Base-by-base conservation (phyloP, 306 rosid genomes). In the Malus sylvestris region DNA sequence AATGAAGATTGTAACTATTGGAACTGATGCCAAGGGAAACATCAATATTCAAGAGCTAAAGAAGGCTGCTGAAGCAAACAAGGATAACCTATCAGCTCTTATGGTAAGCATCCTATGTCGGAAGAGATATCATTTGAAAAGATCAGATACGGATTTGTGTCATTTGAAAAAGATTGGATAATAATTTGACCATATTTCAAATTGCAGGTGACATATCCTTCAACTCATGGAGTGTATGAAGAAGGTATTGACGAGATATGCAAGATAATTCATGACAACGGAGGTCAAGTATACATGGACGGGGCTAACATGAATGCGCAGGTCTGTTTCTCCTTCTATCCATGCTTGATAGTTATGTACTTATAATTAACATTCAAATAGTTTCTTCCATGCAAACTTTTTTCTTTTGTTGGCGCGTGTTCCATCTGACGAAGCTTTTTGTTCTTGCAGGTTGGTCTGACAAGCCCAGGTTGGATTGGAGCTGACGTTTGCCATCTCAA, bases 401-500 rank as follows among this genome's bases (percentile, higher is more conserved):
- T 62, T 62, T 62, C 8, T 27, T 62, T 29, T 62, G 42, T 6
- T 64, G 44, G 45, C 15, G 0, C 51, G 27, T 49, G n/a, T 60
- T 51, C 58, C 68, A 65, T 77, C 63, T 71, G 61, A 73, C 30
- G 33, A 42, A 62, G 33, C 29, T 66, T 61, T 75, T 73, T 55
- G 29, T 79, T 59, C 59, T 79, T 81, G 67, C 76, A 93, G 99
- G 99, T 93, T 70, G 98, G 99, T 72, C 88, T 96, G 74, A 96
- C 99, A 46, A 96, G 94, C 85, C 99, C 99, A 0, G 99, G 99
- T 69, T 93, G 94, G 87, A 96, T 96, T 76, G 99, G 99, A 82
- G 99, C 99, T 65, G 99, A 96, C 72, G 99, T 96, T 74, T 96
- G 99, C 82, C 99, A 96, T 96, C 97, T 96, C 85, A 96, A 96